A percentile compares a stretch with the other conserved stretches of the same genome.
These are phyloP conservation scores for Cubamyces lactineus DNA, from an alignment of 768 basidiomycete genomes.

Conservation along the genomic window DNA sequence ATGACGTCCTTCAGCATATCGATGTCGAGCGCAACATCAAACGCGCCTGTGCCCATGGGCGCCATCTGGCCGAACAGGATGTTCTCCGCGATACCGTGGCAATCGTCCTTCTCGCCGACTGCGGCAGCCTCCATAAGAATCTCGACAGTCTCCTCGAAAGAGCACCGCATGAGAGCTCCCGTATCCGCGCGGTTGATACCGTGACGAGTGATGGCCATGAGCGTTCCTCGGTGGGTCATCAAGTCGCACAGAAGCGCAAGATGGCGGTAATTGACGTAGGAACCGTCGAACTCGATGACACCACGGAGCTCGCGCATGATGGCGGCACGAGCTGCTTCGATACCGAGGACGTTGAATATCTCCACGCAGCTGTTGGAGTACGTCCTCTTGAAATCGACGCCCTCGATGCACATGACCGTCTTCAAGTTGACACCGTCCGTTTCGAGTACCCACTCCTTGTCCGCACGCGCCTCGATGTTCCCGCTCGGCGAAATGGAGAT, in stretches of 20 bases:
- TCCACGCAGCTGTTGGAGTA: conserved; percentile 98
- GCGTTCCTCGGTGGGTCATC: conserved; percentile 93
- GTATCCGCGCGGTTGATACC: conserved; percentile 99
- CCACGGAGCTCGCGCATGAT: conserved; percentile 92
- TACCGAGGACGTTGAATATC: conserved; percentile 91
- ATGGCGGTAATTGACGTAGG: conserved; percentile 98
- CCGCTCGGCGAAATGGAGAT: conserved; percentile 67
- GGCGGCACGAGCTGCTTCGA: conserved; percentile 94
- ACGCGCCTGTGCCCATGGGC: conserved; percentile 98
- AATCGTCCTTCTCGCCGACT: conserved; percentile 97
- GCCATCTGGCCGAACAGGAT: conserved; percentile 99
- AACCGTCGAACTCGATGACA: conserved; percentile 99
- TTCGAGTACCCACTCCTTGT: conserved; percentile 96
- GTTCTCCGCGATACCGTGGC: conserved; percentile 98
- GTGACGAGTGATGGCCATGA: conserved; percentile 99
- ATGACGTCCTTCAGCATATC: conserved; percentile 99
- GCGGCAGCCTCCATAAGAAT: conserved; percentile 99
- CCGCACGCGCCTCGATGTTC: conserved; percentile 58
- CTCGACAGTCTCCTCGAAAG: conserved; percentile 99
- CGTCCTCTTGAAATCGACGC: conserved; percentile 90
- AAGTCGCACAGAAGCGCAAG: conserved; percentile 95
- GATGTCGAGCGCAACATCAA: conserved; percentile 94
- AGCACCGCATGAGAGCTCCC: conserved; percentile 98
- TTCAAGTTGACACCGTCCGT: conserved; percentile 97
- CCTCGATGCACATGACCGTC: conserved; percentile 93